These are phyloP conservation scores for Colletotrichum spinosum DNA, from an alignment of 2,329 filamentous ascomycete species.

Conservation along the genomic window DNA sequence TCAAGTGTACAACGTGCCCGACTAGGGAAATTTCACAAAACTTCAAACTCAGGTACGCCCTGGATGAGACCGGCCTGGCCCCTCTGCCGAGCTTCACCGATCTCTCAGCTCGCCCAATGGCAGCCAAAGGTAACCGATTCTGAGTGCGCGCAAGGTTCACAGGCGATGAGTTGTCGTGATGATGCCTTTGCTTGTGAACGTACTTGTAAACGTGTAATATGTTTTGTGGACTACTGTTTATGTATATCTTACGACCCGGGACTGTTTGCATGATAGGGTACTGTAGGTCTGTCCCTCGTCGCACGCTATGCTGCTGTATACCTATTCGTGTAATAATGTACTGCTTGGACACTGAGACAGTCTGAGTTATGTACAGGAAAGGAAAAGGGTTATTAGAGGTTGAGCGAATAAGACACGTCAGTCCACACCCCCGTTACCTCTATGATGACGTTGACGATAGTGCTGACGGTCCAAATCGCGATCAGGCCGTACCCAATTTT, in stretches of 20 bases:
- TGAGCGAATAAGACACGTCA: conserved; percentile 45
- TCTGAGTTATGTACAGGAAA: conserved; percentile 12
- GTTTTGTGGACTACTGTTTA: conserved; percentile 19
- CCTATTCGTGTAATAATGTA: conserved; percentile 19
- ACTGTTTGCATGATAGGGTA: conserved; percentile 16
- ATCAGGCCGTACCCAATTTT: conserved; percentile 87
- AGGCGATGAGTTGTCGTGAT: background rate
- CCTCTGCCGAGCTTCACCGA: background rate
- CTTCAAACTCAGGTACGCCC: background rate
- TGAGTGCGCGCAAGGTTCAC: background rate
- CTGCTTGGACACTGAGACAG: conserved; percentile 15
- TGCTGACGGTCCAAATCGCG: conserved; percentile 83
- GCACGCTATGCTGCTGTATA: conserved; percentile 31
- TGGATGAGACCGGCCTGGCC: conserved; percentile 15
- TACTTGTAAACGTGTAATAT: conserved; percentile 1
- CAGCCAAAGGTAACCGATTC: conserved; percentile 8
- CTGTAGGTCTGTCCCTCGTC: conserved; percentile 24
- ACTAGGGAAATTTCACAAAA: background rate
- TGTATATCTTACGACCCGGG: background rate
- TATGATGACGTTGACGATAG: conserved; percentile 81
- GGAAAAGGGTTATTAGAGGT: conserved; percentile 6
- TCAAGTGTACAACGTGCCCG: conserved; percentile 18
- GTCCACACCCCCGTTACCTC: conserved; percentile 74
- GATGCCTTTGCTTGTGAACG: conserved; percentile 4
- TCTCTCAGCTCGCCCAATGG: background rate